phyloP scores from a whole-genome alignment of 805 yeast species.

The Phaffomyces thermotolerans region DNA sequence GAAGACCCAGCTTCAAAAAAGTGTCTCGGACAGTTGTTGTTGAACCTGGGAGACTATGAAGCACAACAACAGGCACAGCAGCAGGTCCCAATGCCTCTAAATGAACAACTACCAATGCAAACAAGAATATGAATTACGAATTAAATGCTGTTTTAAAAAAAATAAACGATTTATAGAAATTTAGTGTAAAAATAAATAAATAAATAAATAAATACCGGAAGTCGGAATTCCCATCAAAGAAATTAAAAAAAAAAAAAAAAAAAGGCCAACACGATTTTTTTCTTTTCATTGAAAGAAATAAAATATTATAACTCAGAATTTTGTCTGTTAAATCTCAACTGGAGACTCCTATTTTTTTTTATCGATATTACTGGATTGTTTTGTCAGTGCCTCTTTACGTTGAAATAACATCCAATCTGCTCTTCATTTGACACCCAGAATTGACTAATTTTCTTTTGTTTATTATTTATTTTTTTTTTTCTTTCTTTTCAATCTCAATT shows the following conservation, averaged over 20 bases:
- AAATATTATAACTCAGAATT: not conserved
- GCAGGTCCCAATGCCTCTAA: not conserved
- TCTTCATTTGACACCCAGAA: too few relatives aligned
- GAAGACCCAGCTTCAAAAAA: conserved; percentile 87
- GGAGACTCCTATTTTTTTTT: too few relatives aligned
- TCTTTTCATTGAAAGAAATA: too few relatives aligned
- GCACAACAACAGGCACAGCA: conserved; percentile 12
- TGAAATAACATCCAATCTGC: not conserved
- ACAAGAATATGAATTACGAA: conserved; percentile 1
- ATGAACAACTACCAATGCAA: conserved; percentile 1
- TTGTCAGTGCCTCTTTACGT: not conserved
- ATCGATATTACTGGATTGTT: too few relatives aligned
- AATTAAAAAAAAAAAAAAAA: too few relatives aligned
- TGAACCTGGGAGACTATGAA: conserved; percentile 47
- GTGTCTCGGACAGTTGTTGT: conserved; percentile 75
- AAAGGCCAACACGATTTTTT: conserved; percentile 8
- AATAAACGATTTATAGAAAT: too few relatives aligned
- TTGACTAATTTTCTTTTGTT: not conserved
- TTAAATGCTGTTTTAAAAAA: not conserved
- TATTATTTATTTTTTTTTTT: too few relatives aligned
- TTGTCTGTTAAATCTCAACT: not conserved
- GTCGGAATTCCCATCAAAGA: too few relatives aligned
- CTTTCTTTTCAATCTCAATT: not conserved
- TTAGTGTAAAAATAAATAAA: too few relatives aligned
- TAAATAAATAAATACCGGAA: too few relatives aligned